These are phyloP conservation scores for Vigna trinervia DNA, from an alignment of 306 rosid genomes.

Conservation along the genomic window DNA sequence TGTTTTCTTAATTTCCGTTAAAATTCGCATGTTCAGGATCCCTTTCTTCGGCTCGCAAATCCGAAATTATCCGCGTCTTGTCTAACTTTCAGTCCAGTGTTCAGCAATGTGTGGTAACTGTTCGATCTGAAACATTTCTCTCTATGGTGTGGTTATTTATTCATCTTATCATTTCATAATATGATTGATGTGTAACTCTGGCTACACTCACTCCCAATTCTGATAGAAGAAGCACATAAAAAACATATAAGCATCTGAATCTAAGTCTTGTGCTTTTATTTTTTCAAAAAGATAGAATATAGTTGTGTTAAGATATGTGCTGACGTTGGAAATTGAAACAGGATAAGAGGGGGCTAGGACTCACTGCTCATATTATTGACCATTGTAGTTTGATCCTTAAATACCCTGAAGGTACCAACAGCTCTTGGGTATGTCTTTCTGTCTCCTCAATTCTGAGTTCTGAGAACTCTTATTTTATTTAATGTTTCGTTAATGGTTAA, in stretches of 20 bases:
- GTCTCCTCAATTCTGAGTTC: not conserved
- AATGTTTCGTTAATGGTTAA: not conserved
- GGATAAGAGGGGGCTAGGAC: conserved; percentile 97
- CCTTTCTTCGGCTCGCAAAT: conserved; percentile 56
- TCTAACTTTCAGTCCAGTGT: conserved; percentile 74
- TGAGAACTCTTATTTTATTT: conserved; percentile 1
- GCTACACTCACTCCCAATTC: not conserved
- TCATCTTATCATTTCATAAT: not conserved
- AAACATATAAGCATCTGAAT: not conserved
- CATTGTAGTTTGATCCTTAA: conserved; percentile 83
- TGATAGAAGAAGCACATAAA: not conserved
- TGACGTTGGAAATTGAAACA: conserved; percentile 49
- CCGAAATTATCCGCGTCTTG: conserved; percentile 53
- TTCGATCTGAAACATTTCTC: conserved; percentile 32
- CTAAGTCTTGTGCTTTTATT: not conserved
- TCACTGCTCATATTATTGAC: conserved; percentile 80
- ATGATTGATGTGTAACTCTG: not conserved
- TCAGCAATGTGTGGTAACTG: conserved; percentile 88
- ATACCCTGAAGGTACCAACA: conserved; percentile 91
- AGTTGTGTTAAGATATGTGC: conserved; percentile 22
- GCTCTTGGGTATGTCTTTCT: conserved; percentile 82
- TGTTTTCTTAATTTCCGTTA: not conserved
- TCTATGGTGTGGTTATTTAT: not conserved
- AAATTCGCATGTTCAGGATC: conserved; percentile 51
- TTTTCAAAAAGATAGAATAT: not conserved